Conservation (phyloP, 179 eudicot species). For the Pouteria campechiana region DNA sequence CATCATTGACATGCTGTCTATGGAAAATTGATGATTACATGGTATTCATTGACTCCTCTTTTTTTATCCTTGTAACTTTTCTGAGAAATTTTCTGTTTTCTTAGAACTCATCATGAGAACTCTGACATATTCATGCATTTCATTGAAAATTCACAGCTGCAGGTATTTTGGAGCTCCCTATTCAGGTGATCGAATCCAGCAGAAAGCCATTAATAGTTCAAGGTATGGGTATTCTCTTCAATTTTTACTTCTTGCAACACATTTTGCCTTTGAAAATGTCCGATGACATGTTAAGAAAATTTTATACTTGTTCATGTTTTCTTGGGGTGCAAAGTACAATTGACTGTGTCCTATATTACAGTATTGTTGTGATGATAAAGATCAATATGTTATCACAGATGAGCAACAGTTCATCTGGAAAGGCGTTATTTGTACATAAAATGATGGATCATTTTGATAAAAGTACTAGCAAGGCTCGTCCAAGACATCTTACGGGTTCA, state of each 20-base stretch:
- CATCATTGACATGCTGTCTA: too few relatives aligned
- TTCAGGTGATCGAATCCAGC: too few relatives aligned
- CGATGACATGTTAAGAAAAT: not conserved
- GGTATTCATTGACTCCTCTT: too few relatives aligned
- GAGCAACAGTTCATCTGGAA: slow-evolving; percentile 23
- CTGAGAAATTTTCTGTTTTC: too few relatives aligned
- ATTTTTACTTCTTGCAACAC: not conserved
- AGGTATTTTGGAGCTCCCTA: too few relatives aligned
- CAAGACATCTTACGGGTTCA: slow-evolving; percentile 1
- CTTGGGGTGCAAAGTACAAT: not conserved
- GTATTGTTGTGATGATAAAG: too few relatives aligned
- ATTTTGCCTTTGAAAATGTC: too few relatives aligned
- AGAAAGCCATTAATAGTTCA: not conserved
- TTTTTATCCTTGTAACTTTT: too few relatives aligned
- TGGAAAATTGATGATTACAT: too few relatives aligned
- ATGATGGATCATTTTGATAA: slow-evolving; percentile 9
- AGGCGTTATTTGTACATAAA: slow-evolving; percentile 18
- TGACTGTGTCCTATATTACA: not conserved
- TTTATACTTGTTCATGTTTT: not conserved
- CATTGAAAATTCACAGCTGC: too few relatives aligned
- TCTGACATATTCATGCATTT: too few relatives aligned
- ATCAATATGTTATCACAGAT: slow-evolving; percentile 11
- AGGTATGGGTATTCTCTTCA: not conserved
- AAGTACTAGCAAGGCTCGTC: slow-evolving; percentile 4
- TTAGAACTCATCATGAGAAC: too few relatives aligned